Percentiles rank a stretch among this genome's conserved stretches.
These are phyloP conservation scores for Venturia carpophila DNA, from an alignment of 2,329 filamentous ascomycete genomes.

Conservation along the genomic window DNA sequence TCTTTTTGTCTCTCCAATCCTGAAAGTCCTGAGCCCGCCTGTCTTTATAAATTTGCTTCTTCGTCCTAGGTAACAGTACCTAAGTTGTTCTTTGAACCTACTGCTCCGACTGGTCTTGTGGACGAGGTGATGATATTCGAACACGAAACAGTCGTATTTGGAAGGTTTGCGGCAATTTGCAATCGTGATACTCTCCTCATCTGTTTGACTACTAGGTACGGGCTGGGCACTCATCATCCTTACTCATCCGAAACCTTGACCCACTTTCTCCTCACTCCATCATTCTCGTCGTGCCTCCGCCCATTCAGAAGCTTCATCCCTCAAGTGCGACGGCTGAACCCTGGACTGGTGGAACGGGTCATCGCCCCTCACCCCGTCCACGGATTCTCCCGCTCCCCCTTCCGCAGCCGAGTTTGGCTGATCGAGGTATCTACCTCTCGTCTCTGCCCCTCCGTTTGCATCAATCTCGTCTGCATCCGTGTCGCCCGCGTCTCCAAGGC, in stretches of 20 bases:
- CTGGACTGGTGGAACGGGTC: neutral
- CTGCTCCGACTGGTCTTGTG: neutral
- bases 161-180: too few species aligned
- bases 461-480: neutral
- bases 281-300: neutral
- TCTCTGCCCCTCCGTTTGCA: neutral
- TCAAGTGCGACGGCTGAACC: slow-evolving; percentile 5
- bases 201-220: too few species aligned
- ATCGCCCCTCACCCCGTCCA: too few species aligned
- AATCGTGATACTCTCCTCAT: too few species aligned
- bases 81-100: neutral
- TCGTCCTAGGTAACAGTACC: neutral
- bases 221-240: too few species aligned
- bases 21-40: neutral
- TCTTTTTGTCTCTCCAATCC: neutral
- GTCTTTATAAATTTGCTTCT: neutral
- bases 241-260: too few species aligned
- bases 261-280: neutral
- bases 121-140: too few species aligned
- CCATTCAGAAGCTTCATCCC: slow-evolving; percentile 2
- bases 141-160: too few species aligned
- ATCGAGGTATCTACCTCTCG: neutral
- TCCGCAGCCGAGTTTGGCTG: neutral
- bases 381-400: neutral
- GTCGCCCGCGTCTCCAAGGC: neutral